These are phyloP conservation scores for Termitomyces bulborhizus DNA, from an alignment of 768 basidiomycete species.

Conservation along the genomic window DNA sequence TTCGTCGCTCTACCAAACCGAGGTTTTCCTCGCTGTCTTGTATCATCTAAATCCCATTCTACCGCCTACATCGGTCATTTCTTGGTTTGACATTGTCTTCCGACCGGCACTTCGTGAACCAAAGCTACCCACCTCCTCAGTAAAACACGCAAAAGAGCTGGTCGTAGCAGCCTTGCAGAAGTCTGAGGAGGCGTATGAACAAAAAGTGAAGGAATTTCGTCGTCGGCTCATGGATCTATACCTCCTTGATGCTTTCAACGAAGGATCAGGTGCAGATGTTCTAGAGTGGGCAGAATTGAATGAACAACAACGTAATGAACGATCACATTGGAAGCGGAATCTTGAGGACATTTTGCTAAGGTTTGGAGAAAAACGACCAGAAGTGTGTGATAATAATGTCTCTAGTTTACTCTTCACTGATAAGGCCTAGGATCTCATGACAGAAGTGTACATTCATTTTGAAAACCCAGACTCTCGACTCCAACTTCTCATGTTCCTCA, in stretches of 20 bases:
- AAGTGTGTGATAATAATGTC: conserved; percentile 40
- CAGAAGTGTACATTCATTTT: conserved; percentile 62
- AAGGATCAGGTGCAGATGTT: conserved; percentile 65
- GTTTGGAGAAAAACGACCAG: conserved; percentile 55
- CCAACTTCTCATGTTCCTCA: conserved; percentile 63
- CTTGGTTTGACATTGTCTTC: conserved; percentile 79
- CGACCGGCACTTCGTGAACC: conserved; percentile 76
- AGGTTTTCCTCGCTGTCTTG: conserved; percentile 62
- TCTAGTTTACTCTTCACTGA: conserved; percentile 1
- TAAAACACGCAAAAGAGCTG: conserved; percentile 67
- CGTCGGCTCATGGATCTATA: conserved; percentile 68
- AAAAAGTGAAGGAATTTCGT: conserved; percentile 59
- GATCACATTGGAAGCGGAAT: conserved; percentile 69
- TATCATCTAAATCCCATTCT: conserved; percentile 57
- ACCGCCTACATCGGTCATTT: conserved; percentile 60
- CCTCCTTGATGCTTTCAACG: conserved; percentile 71
- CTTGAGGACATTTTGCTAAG: conserved; percentile 69
- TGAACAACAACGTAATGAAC: conserved; percentile 51
- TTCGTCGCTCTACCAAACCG: conserved; percentile 51
- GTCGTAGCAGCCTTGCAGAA: conserved; percentile 56
- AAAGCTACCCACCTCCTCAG: conserved; percentile 49
- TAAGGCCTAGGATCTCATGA: conserved; percentile 57
- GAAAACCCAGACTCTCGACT: conserved; percentile 53
- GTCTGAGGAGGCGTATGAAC: conserved; percentile 34
- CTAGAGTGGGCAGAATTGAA: conserved; percentile 71